Percentiles rank a stretch among this genome's conserved stretches.
phyloP scores from a whole-genome alignment of 495 filamentous ascomycete genomes.

The Rusavskia elegans region DNA sequence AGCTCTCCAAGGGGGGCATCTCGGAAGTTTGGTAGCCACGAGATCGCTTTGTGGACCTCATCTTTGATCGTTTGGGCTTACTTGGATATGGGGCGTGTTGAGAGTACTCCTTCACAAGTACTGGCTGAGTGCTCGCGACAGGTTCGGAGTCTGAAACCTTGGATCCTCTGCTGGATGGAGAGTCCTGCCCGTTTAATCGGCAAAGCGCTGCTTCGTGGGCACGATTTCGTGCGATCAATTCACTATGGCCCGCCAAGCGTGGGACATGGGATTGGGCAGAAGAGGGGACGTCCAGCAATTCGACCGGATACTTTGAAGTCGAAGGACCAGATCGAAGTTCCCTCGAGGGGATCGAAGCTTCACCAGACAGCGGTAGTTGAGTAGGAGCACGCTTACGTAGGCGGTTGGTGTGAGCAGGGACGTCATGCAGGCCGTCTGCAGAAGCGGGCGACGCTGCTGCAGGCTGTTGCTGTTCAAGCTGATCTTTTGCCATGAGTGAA shows the following conservation, averaged over 20 bases:
- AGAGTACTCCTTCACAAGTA: conserved; percentile 30
- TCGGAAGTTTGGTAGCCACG: conserved; percentile 1
- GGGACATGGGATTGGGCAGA: background rate
- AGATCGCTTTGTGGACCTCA: conserved; percentile 23
- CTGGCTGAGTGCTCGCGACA: conserved; percentile 19
- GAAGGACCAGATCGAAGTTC: too few species aligned
- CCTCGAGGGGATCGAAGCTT: background rate
- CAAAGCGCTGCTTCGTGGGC: background rate
- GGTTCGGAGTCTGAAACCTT: background rate
- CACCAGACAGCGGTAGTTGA: background rate
- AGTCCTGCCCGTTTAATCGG: background rate
- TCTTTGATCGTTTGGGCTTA: conserved; percentile 5
- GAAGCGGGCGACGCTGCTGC: background rate
- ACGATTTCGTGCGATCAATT: background rate
- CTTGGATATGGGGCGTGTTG: conserved; percentile 18
- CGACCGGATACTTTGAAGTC: too few species aligned
- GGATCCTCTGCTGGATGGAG: background rate
- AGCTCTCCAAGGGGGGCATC: conserved; percentile 34
- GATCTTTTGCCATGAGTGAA: background rate
- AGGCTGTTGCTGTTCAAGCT: background rate
- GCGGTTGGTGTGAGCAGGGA: background rate
- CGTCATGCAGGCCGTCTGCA: background rate
- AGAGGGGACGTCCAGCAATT: too few species aligned
- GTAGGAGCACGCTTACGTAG: background rate
- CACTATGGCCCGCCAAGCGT: background rate